Conservation (phyloP, 305 asterid species). For the Solanum hybrid region DNA sequence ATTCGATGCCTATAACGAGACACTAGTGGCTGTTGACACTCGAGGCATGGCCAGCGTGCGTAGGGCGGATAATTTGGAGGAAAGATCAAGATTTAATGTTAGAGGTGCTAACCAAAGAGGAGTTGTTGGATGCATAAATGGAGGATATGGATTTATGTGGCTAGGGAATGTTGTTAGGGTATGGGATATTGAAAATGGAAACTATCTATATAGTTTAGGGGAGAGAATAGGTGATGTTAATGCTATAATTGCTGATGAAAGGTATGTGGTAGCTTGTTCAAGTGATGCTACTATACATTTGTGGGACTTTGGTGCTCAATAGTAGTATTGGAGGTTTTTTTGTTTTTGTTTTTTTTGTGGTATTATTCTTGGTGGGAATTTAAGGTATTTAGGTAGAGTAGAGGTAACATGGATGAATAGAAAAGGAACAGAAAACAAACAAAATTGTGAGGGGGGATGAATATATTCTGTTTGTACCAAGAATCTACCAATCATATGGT, state of each 20-base stretch:
- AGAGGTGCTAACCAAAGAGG: constrained; percentile 42
- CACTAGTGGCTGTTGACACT: constrained; percentile 31
- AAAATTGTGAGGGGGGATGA: not conserved
- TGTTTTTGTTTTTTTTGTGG: not conserved
- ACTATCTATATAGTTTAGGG: constrained; percentile 41
- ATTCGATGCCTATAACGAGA: constrained; percentile 38
- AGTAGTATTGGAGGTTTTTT: not conserved
- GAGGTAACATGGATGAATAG: not conserved
- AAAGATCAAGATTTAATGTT: constrained; percentile 40
- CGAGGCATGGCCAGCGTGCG: constrained; percentile 47
- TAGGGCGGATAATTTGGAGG: constrained; percentile 29
- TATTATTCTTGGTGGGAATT: not conserved
- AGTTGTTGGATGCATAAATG: constrained; percentile 54
- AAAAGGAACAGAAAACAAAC: not conserved
- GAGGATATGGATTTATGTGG: constrained; percentile 49
- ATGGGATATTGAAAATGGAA: constrained; percentile 61
- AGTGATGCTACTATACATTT: constrained; percentile 48
- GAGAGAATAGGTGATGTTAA: constrained; percentile 49
- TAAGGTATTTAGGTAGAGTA: not conserved
- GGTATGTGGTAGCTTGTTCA: constrained; percentile 52
- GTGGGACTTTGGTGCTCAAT: constrained; percentile 76
- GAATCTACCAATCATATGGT: not conserved
- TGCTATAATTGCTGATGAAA: constrained; percentile 50
- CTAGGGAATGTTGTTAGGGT: constrained; percentile 53
- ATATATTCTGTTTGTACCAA: not conserved